Conservation (phyloP, 78 protist genomes). For the Speleostelium caveatum region DNA sequence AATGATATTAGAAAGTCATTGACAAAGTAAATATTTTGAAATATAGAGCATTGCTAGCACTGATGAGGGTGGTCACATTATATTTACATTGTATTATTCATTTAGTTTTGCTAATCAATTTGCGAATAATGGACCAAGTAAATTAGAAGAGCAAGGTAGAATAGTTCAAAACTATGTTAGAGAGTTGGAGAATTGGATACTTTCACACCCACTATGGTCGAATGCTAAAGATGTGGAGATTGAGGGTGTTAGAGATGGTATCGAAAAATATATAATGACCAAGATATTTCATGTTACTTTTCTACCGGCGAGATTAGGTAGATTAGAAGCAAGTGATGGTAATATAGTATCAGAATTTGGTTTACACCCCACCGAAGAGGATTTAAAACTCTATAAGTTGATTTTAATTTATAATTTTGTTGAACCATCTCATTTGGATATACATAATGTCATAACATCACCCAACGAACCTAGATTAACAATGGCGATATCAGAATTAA, state of each 20-base stretch:
- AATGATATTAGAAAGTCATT: constrained; percentile 57
- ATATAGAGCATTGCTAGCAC: too few relatives aligned
- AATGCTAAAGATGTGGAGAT: constrained; percentile 69
- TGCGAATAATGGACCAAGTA: constrained; percentile 44
- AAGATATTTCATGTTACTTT: constrained; percentile 70
- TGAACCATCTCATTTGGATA: constrained; percentile 62
- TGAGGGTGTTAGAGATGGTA: constrained; percentile 80
- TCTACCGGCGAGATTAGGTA: constrained; percentile 70
- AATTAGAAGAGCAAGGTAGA: constrained; percentile 67
- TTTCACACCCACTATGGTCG: constrained; percentile 51
- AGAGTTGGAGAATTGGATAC: constrained; percentile 55
- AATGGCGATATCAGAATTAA: constrained; percentile 52
- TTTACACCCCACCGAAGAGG: constrained; percentile 61
- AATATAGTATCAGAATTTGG: constrained; percentile 25
- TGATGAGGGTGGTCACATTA: not conserved
- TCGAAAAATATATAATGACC: constrained; percentile 75
- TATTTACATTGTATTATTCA: not conserved
- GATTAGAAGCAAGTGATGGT: constrained; percentile 71
- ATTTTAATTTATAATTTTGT: constrained; percentile 25
- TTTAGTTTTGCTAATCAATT: constrained; percentile 48
- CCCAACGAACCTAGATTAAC: constrained; percentile 8
- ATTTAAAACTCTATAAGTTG: constrained; percentile 44
- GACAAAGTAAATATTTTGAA: constrained; percentile 36
- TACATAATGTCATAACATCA: constrained; percentile 36
- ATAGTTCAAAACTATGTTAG: constrained; percentile 22